These are phyloP conservation scores for Fusarium beomiforme DNA, from an alignment of 2,329 filamentous ascomycete genomes.

Conservation along the genomic window DNA sequence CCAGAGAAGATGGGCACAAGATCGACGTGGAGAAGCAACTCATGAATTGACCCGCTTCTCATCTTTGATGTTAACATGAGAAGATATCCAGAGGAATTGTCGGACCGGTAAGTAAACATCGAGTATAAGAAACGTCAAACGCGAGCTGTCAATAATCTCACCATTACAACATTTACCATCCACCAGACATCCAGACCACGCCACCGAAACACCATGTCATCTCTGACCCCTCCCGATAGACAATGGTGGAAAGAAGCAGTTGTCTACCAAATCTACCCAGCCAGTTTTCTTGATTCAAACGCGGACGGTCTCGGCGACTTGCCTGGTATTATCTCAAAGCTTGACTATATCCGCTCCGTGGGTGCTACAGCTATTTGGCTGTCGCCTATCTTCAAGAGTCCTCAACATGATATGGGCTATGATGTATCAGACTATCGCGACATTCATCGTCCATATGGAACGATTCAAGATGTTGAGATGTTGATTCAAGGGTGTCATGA, in stretches of 20 bases:
- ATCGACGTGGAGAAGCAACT: background rate
- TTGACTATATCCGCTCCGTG: slow-evolving; percentile 42
- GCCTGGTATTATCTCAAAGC: slow-evolving; percentile 39
- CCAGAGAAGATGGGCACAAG: background rate
- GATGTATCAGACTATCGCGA: slow-evolving; percentile 68
- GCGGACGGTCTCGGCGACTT: slow-evolving; percentile 39
- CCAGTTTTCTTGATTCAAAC: slow-evolving; percentile 39
- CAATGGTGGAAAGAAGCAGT: slow-evolving; percentile 38
- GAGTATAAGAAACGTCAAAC: background rate
- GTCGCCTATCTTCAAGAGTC: slow-evolving; percentile 48
- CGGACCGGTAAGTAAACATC: background rate
- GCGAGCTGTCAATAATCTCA: background rate
- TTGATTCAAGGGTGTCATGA: slow-evolving; percentile 68
- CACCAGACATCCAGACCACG: background rate
- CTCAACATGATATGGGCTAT: slow-evolving; percentile 72
- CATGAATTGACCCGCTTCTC: background rate
- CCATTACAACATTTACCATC: background rate
- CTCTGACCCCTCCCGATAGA: background rate
- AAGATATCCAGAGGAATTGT: background rate
- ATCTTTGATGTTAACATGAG: background rate
- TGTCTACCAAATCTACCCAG: slow-evolving; percentile 51
- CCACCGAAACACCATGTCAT: background rate
- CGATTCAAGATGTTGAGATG: slow-evolving; percentile 69
- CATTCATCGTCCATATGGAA: slow-evolving; percentile 64
- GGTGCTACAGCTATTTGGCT: slow-evolving; percentile 38